Percentiles rank a stretch among this genome's conserved stretches.
These are phyloP conservation scores for Smittium culicis DNA, from an alignment of 371 early-diverging fungal species.

Conservation along the genomic window DNA sequence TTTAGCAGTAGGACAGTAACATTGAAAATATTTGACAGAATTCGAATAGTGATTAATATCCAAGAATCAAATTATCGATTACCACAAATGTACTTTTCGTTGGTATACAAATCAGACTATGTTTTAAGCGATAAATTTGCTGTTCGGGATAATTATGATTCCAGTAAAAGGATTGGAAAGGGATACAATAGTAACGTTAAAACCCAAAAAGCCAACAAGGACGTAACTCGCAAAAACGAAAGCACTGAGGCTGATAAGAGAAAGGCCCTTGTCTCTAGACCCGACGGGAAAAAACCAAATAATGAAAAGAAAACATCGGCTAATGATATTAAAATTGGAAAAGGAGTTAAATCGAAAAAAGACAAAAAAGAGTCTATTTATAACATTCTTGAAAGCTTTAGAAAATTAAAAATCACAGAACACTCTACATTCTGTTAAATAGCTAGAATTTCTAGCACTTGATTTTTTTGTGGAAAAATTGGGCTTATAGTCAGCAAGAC, in stretches of 20 bases:
- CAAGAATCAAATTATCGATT: background rate
- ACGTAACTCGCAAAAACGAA: too few species aligned
- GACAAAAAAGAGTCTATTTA: background rate
- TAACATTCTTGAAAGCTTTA: background rate
- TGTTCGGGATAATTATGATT: background rate
- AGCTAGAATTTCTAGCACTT: too few species aligned
- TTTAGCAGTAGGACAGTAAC: background rate
- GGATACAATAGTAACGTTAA: background rate
- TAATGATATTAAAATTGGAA: background rate
- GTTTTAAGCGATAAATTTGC: background rate
- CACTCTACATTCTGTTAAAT: too few species aligned
- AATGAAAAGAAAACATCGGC: background rate
- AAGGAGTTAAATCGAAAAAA: background rate
- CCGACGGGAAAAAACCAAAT: background rate
- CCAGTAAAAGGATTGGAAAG: background rate
- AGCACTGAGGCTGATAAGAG: background rate
- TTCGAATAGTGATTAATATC: background rate
- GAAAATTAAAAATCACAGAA: background rate
- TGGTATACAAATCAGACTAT: background rate
- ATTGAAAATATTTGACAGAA: background rate
- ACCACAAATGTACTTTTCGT: background rate
- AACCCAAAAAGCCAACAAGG: too few species aligned
- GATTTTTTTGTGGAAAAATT: too few species aligned
- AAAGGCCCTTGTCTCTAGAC: background rate
- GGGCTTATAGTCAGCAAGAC: background rate